Percentiles rank a stretch among this genome's conserved stretches.
Evolutionary conservation across 2,329 filamentous ascomycete species (phyloP).

Genomic region (Trichoderma sp.): DNA sequence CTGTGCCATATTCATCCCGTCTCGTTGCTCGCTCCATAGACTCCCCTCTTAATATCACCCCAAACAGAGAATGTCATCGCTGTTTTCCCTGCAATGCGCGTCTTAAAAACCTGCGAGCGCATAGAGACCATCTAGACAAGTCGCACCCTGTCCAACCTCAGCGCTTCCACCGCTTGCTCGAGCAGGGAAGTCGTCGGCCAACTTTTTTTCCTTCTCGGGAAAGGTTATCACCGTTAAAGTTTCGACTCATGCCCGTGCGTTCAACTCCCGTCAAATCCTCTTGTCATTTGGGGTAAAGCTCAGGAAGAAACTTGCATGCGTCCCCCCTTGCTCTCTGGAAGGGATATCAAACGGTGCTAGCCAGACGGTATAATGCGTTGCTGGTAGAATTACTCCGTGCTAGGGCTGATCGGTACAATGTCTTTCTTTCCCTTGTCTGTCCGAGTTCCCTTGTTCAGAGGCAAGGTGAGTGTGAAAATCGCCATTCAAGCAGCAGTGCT

Average conservation of each 20-base stretch:
- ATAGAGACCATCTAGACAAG: not conserved
- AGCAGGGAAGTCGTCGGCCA: not conserved
- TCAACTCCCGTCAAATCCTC: not conserved
- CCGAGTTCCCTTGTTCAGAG: not conserved
- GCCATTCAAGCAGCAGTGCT: not conserved
- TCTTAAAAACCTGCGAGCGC: not conserved
- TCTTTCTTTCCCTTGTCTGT: not conserved
- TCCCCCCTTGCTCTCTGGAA: not conserved
- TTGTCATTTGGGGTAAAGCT: not conserved
- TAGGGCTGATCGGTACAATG: not conserved
- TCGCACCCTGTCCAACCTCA: not conserved
- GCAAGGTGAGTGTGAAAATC: not conserved
- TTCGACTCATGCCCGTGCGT: slow-evolving; percentile 2
- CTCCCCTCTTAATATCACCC: not conserved
- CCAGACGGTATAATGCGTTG: not conserved
- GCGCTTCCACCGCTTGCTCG: not conserved
- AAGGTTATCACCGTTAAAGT: not conserved
- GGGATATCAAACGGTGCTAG: not conserved
- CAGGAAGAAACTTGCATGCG: not conserved
- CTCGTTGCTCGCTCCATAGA: not conserved
- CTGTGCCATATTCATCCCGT: not conserved
- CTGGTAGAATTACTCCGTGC: not conserved
- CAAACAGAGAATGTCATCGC: not conserved
- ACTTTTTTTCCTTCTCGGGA: not conserved
- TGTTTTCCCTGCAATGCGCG: not conserved